Evolutionary conservation across 2,329 filamentous ascomycete species (phyloP), one percentile per base, ranked within the genome.

Genomic region (Neobulgaria alba): DNA sequence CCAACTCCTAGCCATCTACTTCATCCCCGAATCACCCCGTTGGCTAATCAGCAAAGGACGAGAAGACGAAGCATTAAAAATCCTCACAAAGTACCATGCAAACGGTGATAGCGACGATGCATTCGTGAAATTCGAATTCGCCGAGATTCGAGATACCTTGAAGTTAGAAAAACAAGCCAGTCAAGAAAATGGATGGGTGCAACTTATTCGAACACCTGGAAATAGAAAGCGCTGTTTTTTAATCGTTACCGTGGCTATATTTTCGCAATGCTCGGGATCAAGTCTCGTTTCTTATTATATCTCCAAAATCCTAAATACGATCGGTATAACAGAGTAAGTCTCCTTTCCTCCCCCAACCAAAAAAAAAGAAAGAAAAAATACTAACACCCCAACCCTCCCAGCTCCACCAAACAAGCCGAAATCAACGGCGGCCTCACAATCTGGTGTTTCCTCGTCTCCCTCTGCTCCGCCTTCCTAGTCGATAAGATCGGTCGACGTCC

Each of bases 181-280:
- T 8, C 20, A 35, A 3, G 50, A 15, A 3, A 47, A 10, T 29
- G 45, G 44, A 5, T 71, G 68, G 61, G 42, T 54, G 7, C 75
- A 80, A 12, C 41, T 54, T 9, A 9, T 53, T 7, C 29, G 38
- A 3, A 82, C 79, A 20, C 69, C 66, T 48, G 78, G 78, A 19
- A 82, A 83, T 63, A 67, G 76, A 32, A 77, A 77, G 66, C 68
- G 79, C 5, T 64, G 82, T 29, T 64, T 72, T 38, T 71, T 83
- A 39, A 66, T 81, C 33, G 59, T 79, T 31, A 76, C 72, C 0
- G 66, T 81, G 12, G 77, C 75, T 50, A 62, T 82, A 50, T 79
- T 82, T 56, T 79, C 76, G 1, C 78, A 82, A 58, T 82, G 78
- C 61, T 77, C 72, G 32, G 79, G 79, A 35, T 82, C 82, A 55